Evolutionary conservation across 2,329 filamentous ascomycete species (phyloP).

Genomic region (Monilinia fructicola): DNA sequence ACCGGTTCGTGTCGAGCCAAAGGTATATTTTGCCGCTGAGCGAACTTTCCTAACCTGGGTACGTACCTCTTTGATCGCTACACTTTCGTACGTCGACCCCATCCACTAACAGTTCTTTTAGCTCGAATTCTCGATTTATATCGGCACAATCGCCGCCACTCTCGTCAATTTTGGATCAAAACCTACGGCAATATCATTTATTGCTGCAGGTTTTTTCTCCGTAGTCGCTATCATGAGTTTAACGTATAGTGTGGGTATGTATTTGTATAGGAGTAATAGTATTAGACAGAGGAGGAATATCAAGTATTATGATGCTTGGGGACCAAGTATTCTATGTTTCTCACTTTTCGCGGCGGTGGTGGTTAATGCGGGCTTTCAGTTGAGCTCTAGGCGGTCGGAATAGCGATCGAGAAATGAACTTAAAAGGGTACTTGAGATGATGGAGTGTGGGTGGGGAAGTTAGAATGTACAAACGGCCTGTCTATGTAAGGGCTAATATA

Average conservation of each 20-base stretch:
- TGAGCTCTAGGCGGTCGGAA: conserved; percentile 52
- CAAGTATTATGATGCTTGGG: conserved; percentile 87
- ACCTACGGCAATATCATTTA: conserved; percentile 58
- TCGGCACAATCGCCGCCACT: conserved; percentile 82
- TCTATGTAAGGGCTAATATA: background rate
- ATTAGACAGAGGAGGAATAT: conserved; percentile 84
- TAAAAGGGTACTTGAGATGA: background rate
- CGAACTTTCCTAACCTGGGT: conserved; percentile 94
- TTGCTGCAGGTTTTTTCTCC: conserved; percentile 76
- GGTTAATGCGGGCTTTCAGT: conserved; percentile 77
- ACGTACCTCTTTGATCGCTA: conserved; percentile 41
- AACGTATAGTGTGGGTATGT: conserved; percentile 80
- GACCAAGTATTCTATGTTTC: conserved; percentile 73
- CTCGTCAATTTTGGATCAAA: conserved; percentile 76
- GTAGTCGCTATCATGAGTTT: conserved; percentile 74
- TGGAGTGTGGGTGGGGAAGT: too few species aligned
- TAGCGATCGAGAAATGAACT: background rate
- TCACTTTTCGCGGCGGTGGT: conserved; percentile 72
- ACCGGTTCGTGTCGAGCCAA: conserved; percentile 91
- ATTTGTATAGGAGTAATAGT: conserved; percentile 82
- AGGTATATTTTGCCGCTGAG: conserved; percentile 96
- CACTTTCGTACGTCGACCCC: background rate
- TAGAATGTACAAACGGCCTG: conserved; percentile 2
- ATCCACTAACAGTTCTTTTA: conserved; percentile 38
- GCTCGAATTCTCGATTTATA: conserved; percentile 95